Percentiles rank a stretch among this genome's conserved stretches.
Evolutionary conservation across 805 yeast genomes (phyloP).

Genomic region (Candida boidinii): DNA sequence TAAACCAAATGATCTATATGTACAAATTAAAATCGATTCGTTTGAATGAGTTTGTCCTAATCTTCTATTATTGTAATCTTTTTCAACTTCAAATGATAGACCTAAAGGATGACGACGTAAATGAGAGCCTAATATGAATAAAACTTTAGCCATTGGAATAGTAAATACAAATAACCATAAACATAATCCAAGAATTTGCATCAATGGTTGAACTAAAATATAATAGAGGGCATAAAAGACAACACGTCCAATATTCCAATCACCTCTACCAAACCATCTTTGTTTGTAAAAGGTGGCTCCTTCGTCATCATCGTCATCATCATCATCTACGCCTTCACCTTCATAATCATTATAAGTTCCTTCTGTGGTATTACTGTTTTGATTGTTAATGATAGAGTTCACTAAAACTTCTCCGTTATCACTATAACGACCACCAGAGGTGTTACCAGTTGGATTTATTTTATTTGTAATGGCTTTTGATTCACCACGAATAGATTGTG

Average conservation of each 20-base stretch:
- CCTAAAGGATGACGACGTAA: conserved; percentile 88
- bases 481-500: background rate
- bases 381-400: background rate
- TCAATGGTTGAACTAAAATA: conserved; percentile 58
- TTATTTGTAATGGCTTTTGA: background rate
- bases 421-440: too few relatives aligned
- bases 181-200: conserved; percentile 40
- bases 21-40: conserved; percentile 67
- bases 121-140: conserved; percentile 61
- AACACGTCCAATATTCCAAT: conserved; percentile 81
- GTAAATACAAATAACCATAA: conserved; percentile 85
- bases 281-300: conserved; percentile 19
- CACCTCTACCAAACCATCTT: conserved; percentile 82
- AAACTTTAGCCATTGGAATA: conserved; percentile 87
- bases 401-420: background rate
- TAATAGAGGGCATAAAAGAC: conserved; percentile 68
- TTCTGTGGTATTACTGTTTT: background rate
- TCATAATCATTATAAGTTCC: background rate
- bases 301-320: conserved; percentile 20
- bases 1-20: conserved; percentile 85
- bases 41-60: conserved; percentile 28
- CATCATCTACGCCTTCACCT: conserved; percentile 1
- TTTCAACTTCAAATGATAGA: conserved; percentile 60
- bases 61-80: conserved; percentile 32
- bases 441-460: conserved; percentile 3